Conservation (phyloP, 768 basidiomycete genomes). For the Lyophyllum decastes region DNA sequence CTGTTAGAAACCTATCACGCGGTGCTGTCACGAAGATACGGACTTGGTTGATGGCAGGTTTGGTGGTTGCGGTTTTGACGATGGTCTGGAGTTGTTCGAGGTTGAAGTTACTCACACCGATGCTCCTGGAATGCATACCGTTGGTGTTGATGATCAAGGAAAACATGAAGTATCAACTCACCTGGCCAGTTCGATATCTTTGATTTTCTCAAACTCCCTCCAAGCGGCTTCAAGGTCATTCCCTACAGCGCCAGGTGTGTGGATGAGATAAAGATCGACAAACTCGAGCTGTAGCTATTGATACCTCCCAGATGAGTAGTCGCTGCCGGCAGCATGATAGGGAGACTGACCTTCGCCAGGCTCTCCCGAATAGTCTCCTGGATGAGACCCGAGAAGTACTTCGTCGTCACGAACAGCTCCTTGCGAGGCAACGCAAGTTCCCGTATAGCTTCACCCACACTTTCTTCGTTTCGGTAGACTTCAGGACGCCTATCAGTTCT, state of each 20-base stretch:
- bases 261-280: slow-evolving; percentile 75
- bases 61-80: slow-evolving; percentile 49
- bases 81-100: slow-evolving; percentile 53
- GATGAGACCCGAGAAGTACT: slow-evolving; percentile 45
- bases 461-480: slow-evolving; percentile 40
- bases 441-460: slow-evolving; percentile 42
- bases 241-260: slow-evolving; percentile 38
- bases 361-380: slow-evolving; percentile 47
- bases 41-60: slow-evolving; percentile 77
- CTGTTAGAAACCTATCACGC: no score
- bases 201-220: slow-evolving; percentile 57
- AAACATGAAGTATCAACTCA: slow-evolving; percentile 17
- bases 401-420: slow-evolving; percentile 55
- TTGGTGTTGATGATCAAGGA: not conserved
- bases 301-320: not conserved
- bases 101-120: slow-evolving; percentile 69
- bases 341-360: slow-evolving; percentile 40
- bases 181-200: slow-evolving; percentile 45
- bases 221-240: slow-evolving; percentile 43
- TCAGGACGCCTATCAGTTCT: slow-evolving; percentile 19
- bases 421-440: slow-evolving; percentile 47
- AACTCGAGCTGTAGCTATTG: slow-evolving; percentile 58
- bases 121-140: slow-evolving; percentile 7
- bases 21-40: slow-evolving; percentile 1
- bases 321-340: not conserved